Percentiles rank a stretch among this genome's conserved stretches.
phyloP scores from a whole-genome alignment of 345 rosid genomes.

The Corchorus olitorius region DNA sequence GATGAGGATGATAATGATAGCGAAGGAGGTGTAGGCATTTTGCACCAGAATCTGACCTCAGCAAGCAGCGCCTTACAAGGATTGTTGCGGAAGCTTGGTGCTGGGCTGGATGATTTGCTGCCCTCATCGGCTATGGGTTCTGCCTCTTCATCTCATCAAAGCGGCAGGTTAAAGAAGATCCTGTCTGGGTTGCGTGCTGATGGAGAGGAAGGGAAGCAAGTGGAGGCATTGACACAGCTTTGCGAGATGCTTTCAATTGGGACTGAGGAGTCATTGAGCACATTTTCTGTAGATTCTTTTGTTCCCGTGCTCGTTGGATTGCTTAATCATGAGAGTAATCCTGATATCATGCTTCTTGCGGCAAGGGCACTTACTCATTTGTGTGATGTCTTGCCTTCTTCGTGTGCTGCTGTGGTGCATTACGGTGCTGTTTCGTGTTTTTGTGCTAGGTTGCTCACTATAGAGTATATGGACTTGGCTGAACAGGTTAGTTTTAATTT shows the following conservation, averaged over 20 bases:
- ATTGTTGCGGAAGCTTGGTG: slow-evolving; percentile 88
- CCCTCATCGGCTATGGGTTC: slow-evolving; percentile 84
- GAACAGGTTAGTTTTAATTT: slow-evolving; percentile 70
- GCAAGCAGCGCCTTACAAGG: slow-evolving; percentile 99
- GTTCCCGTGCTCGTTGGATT: slow-evolving; percentile 94
- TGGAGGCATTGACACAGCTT: slow-evolving; percentile 96
- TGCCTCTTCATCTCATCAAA: slow-evolving; percentile 84
- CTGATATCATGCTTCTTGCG: slow-evolving; percentile 98
- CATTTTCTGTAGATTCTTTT: slow-evolving; percentile 95
- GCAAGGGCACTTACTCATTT: slow-evolving; percentile 97
- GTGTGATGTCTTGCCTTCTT: slow-evolving; percentile 96
- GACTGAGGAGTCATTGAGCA: slow-evolving; percentile 92
- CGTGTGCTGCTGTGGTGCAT: slow-evolving; percentile 98
- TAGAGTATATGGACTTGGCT: slow-evolving; percentile 99
- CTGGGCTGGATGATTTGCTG: slow-evolving; percentile 90
- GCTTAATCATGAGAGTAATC: slow-evolving; percentile 91
- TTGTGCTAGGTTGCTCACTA: slow-evolving; percentile 89
- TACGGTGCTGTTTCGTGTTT: slow-evolving; percentile 94
- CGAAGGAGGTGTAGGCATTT: slow-evolving; percentile 75
- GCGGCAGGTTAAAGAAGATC: slow-evolving; percentile 88
- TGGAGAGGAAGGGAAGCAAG: slow-evolving; percentile 98
- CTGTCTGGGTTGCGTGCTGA: slow-evolving; percentile 87
- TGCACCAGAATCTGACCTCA: slow-evolving; percentile 86
- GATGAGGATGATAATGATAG: slow-evolving; percentile 92
- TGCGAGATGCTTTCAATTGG: slow-evolving; percentile 97